Evolutionary conservation across 108 stramenopile genomes (phyloP), one percentile per base, ranked within the genome.

Genomic region (Cyclotella kingstonii): DNA sequence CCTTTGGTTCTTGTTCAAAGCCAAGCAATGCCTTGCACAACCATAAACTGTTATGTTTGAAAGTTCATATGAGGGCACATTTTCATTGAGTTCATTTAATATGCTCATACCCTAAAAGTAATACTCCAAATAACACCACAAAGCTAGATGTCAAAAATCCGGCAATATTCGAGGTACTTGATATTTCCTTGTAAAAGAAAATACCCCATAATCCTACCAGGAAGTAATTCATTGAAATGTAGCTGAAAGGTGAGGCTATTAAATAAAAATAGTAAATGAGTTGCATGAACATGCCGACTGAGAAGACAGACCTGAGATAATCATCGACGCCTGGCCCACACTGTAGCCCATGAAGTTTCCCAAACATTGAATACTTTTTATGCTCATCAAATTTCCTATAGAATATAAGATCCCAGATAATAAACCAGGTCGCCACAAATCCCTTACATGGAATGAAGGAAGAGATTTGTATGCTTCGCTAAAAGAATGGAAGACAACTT

Each of bases 281-380:
- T 15, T n/a, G 44, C 5, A 45, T 45, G n/a, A 3, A 19, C 6
- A 21, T 22, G 28, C 38, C n/a, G n/a, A n/a, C n/a, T n/a, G n/a
- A n/a, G n/a, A n/a, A 19, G 18, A 23, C 69, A 54, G 22, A 66
- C 65, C 74, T 9, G 74, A 76, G 39, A 76, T 54, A 6, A 76
- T 68, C 63, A 86, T 70, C 5, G 71, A 70, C 2, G 79, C 28
- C 53, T 86, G 85, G 30, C 67, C 71, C 22, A 83, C 47, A 52
- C 71, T 74, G 48, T 90, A 90, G 21, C 88, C 88, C 55, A 90
- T 82, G 18, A 84, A 88, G 68, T 93, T 73, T 0, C 88, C 91
- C 14, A 93, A 64, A 55, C 72, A 62, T 43, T 82, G 60, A n/a
- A 89, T 83, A 25, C 83, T 70, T 5, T 89, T 18, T 15, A 89